Evolutionary conservation across 2,329 filamentous ascomycete species (phyloP).

Genomic region (Alternaria metachromatica): DNA sequence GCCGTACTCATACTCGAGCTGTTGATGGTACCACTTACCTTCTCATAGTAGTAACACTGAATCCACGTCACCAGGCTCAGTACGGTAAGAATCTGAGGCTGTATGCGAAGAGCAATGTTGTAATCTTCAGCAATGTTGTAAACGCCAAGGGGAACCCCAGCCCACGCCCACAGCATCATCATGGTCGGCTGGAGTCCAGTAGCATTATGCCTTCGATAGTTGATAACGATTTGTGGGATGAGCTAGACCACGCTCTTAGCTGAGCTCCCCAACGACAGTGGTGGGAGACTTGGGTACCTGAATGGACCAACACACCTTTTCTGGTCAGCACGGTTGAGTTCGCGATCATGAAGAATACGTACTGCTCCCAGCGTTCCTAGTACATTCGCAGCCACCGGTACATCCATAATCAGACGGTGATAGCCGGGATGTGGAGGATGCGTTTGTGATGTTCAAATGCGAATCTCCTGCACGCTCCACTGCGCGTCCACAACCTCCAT

Average conservation of each 20-base stretch:
- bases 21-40: conserved; percentile 19
- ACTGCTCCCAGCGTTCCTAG: conserved; percentile 67
- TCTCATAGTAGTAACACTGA: conserved; percentile 63
- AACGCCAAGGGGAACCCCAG: conserved; percentile 70
- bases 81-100: conserved; percentile 62
- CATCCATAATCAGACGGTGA: conserved; percentile 54
- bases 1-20: too few relatives aligned
- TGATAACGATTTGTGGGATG: conserved; percentile 73
- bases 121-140: conserved; percentile 64
- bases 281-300: conserved; percentile 53
- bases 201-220: conserved; percentile 70
- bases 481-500: not conserved
- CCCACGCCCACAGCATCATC: conserved; percentile 75
- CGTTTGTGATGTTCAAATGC: not conserved
- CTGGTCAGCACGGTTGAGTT: conserved; percentile 9
- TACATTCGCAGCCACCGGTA: conserved; percentile 63
- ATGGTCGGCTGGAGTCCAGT: conserved; percentile 70
- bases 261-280: not conserved
- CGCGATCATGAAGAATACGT: conserved; percentile 16
- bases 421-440: not conserved
- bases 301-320: conserved; percentile 67
- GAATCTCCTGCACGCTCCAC: not conserved
- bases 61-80: conserved; percentile 62
- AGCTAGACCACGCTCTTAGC: conserved; percentile 54
- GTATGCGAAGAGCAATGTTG: conserved; percentile 61